Conservation (phyloP, 768 basidiomycete genomes). For the Imleria badia region DNA sequence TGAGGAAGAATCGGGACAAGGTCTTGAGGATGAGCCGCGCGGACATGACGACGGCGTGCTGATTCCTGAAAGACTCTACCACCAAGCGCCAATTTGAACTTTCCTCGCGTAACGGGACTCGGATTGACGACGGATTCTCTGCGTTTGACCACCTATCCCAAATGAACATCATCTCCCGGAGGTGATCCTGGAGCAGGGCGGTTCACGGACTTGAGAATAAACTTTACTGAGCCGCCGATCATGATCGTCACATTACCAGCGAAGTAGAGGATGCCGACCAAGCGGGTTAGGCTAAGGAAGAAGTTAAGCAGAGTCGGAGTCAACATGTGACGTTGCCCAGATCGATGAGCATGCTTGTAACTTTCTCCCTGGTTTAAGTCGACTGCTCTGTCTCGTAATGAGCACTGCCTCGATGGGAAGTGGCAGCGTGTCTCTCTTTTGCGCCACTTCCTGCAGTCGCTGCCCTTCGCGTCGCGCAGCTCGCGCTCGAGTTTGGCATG, state of each 20-base stretch:
- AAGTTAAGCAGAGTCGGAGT: conserved; percentile 23
- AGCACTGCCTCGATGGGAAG: too few species aligned
- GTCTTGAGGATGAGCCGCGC: conserved; percentile 30
- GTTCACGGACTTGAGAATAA: conserved; percentile 12
- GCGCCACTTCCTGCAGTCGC: too few species aligned
- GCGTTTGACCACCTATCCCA: conserved; percentile 32
- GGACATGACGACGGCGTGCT: conserved; percentile 20
- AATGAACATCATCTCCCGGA: too few species aligned
- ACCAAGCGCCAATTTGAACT: conserved; percentile 18
- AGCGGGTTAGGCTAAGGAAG: too few species aligned
- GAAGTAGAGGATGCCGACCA: conserved; percentile 34
- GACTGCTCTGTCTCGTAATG: too few species aligned
- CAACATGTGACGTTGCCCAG: conserved; percentile 5
- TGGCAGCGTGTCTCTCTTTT: too few species aligned
- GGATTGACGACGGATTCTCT: conserved; percentile 28
- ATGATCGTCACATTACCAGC: conserved; percentile 26
- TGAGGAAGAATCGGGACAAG: conserved; percentile 31
- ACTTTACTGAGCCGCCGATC: conserved; percentile 25
- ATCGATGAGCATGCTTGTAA: conserved; percentile 26
- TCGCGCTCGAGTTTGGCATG: too few species aligned
- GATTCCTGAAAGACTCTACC: not conserved
- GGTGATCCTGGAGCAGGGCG: conserved; percentile 20
- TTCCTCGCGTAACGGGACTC: conserved; percentile 29
- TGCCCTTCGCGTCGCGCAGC: too few species aligned
- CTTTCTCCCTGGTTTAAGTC: conserved; percentile 18